These are phyloP conservation scores for Debaryomyces udenii DNA, from an alignment of 1,139 yeast genomes.

Conservation along the genomic window DNA sequence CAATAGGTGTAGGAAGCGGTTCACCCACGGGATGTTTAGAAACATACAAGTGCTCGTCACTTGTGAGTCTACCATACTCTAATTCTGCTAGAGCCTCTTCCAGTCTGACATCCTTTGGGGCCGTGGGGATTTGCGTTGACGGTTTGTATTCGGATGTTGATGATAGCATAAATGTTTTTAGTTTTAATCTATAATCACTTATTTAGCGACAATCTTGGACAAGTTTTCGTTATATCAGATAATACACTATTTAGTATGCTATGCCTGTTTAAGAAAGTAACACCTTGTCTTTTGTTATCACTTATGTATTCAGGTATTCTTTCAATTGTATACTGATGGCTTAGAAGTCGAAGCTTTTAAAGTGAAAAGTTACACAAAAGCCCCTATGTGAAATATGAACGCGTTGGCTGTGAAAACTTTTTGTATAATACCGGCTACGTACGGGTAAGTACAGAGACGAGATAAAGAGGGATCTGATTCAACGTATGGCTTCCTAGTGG, in stretches of 20 bases:
- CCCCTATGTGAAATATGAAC: background rate
- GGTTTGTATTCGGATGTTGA: constrained; percentile 10
- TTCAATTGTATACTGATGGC: background rate
- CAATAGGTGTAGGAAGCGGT: constrained; percentile 60
- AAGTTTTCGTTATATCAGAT: too few relatives aligned
- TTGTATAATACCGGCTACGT: too few relatives aligned
- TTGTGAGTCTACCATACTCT: constrained; percentile 66
- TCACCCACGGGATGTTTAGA: constrained; percentile 56
- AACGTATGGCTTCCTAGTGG: too few relatives aligned
- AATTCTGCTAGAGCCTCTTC: constrained; percentile 57
- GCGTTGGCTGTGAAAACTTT: constrained; percentile 6
- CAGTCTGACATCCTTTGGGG: constrained; percentile 50
- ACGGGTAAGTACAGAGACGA: too few relatives aligned
- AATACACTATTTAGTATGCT: background rate
- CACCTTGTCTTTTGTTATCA: background rate
- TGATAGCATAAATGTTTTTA: background rate
- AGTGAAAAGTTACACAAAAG: constrained; percentile 7
- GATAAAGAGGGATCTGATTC: too few relatives aligned
- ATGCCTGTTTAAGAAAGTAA: background rate
- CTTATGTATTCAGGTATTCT: background rate
- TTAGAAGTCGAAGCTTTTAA: background rate
- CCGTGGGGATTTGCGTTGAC: constrained; percentile 45
- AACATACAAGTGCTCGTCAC: constrained; percentile 58
- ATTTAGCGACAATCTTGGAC: too few relatives aligned
- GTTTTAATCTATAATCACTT: background rate